Conservation (phyloP, 2,329 filamentous ascomycete genomes). For the Apiospora pterosperma region DNA sequence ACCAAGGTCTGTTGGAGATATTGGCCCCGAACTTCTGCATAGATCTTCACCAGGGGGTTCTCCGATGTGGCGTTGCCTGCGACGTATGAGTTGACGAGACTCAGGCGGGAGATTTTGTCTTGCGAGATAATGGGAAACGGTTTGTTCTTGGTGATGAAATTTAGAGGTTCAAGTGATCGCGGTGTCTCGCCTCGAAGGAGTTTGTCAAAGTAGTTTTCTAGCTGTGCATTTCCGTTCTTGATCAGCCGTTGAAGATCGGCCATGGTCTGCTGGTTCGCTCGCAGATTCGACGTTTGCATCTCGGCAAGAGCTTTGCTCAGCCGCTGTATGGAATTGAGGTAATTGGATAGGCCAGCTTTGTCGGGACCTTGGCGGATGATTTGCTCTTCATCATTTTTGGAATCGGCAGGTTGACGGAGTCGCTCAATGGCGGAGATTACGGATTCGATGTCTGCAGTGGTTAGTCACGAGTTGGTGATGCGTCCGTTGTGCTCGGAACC, state of each 20-base stretch:
- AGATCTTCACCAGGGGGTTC: conserved; percentile 74
- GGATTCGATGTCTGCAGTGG: conserved; percentile 69
- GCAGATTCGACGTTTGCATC: conserved; percentile 85
- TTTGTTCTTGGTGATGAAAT: conserved; percentile 86
- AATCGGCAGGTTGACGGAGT: conserved; percentile 85
- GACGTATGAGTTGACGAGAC: conserved; percentile 78
- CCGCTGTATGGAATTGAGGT: conserved; percentile 85
- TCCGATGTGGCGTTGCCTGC: conserved; percentile 55
- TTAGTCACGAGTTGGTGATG: not conserved
- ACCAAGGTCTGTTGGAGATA: conserved; percentile 81
- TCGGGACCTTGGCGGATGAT: conserved; percentile 87
- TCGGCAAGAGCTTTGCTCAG: conserved; percentile 80
- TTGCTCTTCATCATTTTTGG: conserved; percentile 85
- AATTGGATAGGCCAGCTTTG: conserved; percentile 76
- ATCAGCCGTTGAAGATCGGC: conserved; percentile 75
- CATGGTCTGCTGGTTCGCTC: conserved; percentile 87
- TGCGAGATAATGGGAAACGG: conserved; percentile 78
- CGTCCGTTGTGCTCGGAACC: not conserved
- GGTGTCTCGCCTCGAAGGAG: conserved; percentile 74
- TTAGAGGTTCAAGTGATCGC: conserved; percentile 78
- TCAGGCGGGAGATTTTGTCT: conserved; percentile 71
- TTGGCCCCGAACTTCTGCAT: conserved; percentile 79
- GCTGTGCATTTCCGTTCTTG: conserved; percentile 73
- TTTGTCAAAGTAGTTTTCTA: conserved; percentile 81
- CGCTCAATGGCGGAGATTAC: conserved; percentile 85